These are phyloP conservation scores for Iris macrosiphon DNA, from an alignment of 106 monocot species.

Conservation along the genomic window DNA sequence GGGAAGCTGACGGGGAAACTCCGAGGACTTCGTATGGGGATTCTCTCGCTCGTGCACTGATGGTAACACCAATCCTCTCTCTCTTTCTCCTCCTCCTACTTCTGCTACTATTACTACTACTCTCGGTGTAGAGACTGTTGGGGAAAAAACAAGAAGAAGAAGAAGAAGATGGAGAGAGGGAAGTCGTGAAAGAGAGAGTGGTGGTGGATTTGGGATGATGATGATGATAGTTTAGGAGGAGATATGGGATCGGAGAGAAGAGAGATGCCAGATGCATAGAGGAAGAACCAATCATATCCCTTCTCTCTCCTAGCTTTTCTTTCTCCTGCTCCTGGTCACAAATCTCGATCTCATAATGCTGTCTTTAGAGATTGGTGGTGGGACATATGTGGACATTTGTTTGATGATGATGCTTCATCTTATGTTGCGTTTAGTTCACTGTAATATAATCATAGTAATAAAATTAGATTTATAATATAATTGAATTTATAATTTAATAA, in stretches of 20 bases:
- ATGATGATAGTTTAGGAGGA: not conserved
- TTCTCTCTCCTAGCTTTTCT: too few species aligned
- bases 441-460: too few species aligned
- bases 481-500: too few species aligned
- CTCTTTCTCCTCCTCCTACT: not conserved
- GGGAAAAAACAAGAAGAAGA: not conserved
- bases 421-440: too few species aligned
- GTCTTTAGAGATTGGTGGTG: too few species aligned
- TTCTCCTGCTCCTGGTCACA: too few species aligned
- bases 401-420: too few species aligned
- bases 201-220: not conserved
- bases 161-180: not conserved
- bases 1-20: conserved; percentile 57
- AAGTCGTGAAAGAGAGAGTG: not conserved
- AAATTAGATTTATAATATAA: too few species aligned
- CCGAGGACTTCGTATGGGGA: conserved; percentile 91
- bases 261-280: not conserved
- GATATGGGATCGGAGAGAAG: not conserved
- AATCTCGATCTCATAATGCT: too few species aligned
- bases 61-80: conserved; percentile 3
- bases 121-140: not conserved
- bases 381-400: too few species aligned
- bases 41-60: conserved; percentile 48
- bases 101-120: not conserved
- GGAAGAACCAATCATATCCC: not conserved